phyloP scores from a whole-genome alignment of 2,329 filamentous ascomycete genomes.

The Hymenotorrendiella dingleyae region DNA sequence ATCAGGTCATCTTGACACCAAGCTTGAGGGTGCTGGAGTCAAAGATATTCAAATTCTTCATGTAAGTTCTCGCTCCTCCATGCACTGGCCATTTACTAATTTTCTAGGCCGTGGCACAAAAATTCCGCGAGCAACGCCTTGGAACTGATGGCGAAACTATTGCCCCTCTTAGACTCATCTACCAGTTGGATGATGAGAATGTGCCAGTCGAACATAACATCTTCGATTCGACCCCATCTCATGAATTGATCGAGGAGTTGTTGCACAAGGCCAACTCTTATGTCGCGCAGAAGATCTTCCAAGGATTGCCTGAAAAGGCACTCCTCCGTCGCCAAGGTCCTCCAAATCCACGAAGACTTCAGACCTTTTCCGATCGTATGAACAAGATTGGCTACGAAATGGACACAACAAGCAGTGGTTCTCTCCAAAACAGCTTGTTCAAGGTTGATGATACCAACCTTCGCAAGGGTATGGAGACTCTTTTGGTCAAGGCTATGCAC shows the following conservation, averaged over 20 bases:
- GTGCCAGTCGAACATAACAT: constrained; percentile 95
- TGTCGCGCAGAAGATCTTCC: constrained; percentile 76
- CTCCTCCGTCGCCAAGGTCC: constrained; percentile 80
- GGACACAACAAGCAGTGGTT: constrained; percentile 82
- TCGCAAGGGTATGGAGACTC: constrained; percentile 95
- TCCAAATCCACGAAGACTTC: constrained; percentile 81
- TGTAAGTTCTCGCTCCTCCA: constrained; percentile 38
- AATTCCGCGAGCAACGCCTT: constrained; percentile 84
- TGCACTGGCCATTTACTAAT: constrained; percentile 20
- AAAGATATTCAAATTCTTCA: constrained; percentile 79
- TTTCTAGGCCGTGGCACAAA: constrained; percentile 66
- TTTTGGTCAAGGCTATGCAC: constrained; percentile 91
- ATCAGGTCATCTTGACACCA: constrained; percentile 53
- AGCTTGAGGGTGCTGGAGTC: constrained; percentile 58
- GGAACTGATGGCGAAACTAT: constrained; percentile 74
- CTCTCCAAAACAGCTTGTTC: constrained; percentile 91
- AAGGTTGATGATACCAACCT: constrained; percentile 82
- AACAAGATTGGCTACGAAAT: constrained; percentile 83
- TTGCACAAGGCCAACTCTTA: constrained; percentile 88
- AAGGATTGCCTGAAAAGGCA: constrained; percentile 83
- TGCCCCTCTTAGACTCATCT: constrained; percentile 79
- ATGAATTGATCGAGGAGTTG: constrained; percentile 92
- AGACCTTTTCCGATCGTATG: constrained; percentile 92
- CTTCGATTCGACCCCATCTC: constrained; percentile 82
- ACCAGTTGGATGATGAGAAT: constrained; percentile 96